Percentiles rank a stretch among this genome's conserved stretches.
phyloP scores from a whole-genome alignment of 1,139 yeast genomes.

The Pichia sp. region DNA sequence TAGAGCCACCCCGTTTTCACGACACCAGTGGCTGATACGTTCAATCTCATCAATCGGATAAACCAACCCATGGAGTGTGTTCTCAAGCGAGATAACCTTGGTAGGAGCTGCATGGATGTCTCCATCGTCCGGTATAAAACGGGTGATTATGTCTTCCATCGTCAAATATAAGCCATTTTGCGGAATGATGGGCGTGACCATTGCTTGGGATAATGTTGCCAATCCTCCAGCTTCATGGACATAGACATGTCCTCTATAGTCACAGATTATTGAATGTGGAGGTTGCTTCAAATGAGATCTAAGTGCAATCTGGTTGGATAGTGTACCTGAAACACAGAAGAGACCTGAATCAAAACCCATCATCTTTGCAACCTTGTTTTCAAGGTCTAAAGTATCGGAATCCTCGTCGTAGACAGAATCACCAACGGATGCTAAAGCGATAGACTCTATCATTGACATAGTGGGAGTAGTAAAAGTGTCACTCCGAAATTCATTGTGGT shows the following conservation, averaged over 20 bases:
- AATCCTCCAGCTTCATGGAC: constrained; percentile 86
- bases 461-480: constrained; percentile 95
- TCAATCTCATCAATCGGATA: constrained; percentile 75
- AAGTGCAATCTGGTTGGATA: constrained; percentile 82
- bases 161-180: constrained; percentile 68
- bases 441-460: constrained; percentile 58
- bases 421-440: constrained; percentile 57
- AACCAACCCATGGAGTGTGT: constrained; percentile 77
- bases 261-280: constrained; percentile 79
- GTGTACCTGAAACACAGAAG: constrained; percentile 82
- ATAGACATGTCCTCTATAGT: constrained; percentile 76
- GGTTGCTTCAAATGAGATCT: constrained; percentile 76
- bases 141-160: constrained; percentile 61
- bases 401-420: constrained; percentile 90
- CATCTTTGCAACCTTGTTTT: constrained; percentile 53
- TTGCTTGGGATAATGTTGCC: constrained; percentile 83
- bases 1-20: constrained; percentile 50
- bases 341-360: constrained; percentile 82
- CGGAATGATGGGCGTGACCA: constrained; percentile 81
- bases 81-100: constrained; percentile 73
- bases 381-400: constrained; percentile 54
- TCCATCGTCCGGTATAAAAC: constrained; percentile 65
- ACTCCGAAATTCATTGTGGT: constrained; percentile 46
- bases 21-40: constrained; percentile 66
- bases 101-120: constrained; percentile 90